Conservation (phyloP, 2,329 filamentous ascomycete species). For the Pseudogymnoascus sp. region DNA sequence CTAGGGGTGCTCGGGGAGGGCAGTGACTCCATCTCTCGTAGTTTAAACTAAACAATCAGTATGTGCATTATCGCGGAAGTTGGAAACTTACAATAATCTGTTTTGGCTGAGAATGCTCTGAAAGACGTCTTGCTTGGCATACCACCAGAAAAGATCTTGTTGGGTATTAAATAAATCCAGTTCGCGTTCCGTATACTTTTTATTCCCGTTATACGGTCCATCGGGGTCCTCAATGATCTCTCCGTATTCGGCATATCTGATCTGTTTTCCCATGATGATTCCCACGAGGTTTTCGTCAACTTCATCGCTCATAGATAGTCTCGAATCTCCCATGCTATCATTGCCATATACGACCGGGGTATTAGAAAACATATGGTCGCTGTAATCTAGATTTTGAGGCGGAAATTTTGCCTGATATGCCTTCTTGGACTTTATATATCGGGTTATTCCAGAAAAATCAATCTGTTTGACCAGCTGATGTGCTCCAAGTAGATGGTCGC, state of each 20-base stretch:
- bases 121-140: conserved; percentile 85
- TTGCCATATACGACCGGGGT: conserved; percentile 10
- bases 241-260: conserved; percentile 51
- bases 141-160: conserved; percentile 92
- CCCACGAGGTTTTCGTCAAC: conserved; percentile 51
- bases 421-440: conserved; percentile 57
- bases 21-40: conserved; percentile 79
- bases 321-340: conserved; percentile 18
- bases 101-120: conserved; percentile 86
- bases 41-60: conserved; percentile 40
- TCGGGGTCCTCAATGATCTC: conserved; percentile 30
- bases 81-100: conserved; percentile 62
- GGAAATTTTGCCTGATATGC: conserved; percentile 26
- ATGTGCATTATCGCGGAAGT: neutral
- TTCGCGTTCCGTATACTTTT: conserved; percentile 41
- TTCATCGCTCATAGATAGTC: conserved; percentile 24
- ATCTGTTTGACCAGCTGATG: conserved; percentile 76
- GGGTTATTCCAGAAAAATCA: conserved; percentile 65
- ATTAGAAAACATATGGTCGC: conserved; percentile 22
- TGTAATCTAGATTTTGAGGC: conserved; percentile 29
- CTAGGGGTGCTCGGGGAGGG: conserved; percentile 73
- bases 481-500: conserved; percentile 79
- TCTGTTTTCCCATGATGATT: conserved; percentile 45
- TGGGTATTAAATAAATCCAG: conserved; percentile 73
- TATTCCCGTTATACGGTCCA: conserved; percentile 8